phyloP scores from a whole-genome alignment of 2,329 filamentous ascomycete species.

The Aspergillus fijiensis region DNA sequence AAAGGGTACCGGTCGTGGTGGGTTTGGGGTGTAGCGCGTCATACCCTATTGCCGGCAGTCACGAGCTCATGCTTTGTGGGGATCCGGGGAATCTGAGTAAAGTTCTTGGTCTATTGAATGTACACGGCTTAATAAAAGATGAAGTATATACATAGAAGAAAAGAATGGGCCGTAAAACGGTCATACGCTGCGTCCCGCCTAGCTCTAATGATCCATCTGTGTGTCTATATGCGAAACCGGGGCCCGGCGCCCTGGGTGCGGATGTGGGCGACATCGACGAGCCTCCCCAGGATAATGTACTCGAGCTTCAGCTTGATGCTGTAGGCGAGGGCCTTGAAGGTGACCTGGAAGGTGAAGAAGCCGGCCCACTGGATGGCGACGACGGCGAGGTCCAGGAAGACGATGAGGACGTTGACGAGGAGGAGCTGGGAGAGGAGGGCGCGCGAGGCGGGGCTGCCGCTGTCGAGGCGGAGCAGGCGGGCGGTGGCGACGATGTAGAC shows the following conservation, averaged over 20 bases:
- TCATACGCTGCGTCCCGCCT: no score
- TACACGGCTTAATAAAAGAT: no score
- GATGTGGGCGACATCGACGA: conserved; percentile 30
- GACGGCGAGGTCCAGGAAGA: conserved; percentile 45
- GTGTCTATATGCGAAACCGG: conserved; percentile 9
- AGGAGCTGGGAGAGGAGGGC: conserved; percentile 45
- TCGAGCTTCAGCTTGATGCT: conserved; percentile 51
- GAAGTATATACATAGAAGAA: no score
- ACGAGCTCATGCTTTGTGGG: no score
- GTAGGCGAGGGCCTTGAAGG: conserved; percentile 46
- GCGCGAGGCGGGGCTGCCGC: conserved; percentile 39
- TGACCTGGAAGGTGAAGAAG: conserved; percentile 45
- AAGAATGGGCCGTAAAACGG: no score
- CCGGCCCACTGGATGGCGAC: conserved; percentile 44
- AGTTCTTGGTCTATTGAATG: no score
- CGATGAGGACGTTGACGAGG: conserved; percentile 48
- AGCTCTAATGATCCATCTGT: background rate
- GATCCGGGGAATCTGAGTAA: no score
- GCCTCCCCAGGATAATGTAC: conserved; percentile 45
- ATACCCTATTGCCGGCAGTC: no score
- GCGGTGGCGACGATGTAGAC: conserved; percentile 55
- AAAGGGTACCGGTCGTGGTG: no score
- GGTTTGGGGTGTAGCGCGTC: no score
- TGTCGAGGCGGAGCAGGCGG: conserved; percentile 48
- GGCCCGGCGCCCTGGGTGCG: conserved; percentile 9